phyloP scores from a whole-genome alignment of 805 yeast genomes.

The Candida stauntonica region DNA sequence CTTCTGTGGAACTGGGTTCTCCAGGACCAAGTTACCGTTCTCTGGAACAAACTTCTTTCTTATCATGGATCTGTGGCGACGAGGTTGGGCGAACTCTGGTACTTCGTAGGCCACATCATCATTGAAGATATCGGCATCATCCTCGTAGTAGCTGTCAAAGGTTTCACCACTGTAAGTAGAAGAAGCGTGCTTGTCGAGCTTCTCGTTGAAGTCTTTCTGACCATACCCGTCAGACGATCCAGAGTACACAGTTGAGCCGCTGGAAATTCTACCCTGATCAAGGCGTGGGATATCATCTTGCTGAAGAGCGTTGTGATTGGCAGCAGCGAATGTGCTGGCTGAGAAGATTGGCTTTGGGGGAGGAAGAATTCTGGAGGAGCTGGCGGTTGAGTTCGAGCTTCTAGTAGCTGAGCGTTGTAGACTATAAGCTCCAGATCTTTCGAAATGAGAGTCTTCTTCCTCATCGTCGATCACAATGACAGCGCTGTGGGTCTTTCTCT shows the following conservation, averaged over 20 bases:
- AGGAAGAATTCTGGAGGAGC: constrained; percentile 44
- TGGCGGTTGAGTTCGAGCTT: constrained; percentile 23
- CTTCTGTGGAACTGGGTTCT: constrained; percentile 92
- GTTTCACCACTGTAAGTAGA: constrained; percentile 33
- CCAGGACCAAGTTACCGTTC: constrained; percentile 80
- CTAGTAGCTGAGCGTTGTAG: constrained; percentile 38
- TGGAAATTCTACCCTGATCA: constrained; percentile 28
- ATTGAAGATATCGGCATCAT: constrained; percentile 34
- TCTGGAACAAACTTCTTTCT: constrained; percentile 73
- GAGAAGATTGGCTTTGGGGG: constrained; percentile 66
- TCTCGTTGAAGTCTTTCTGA: constrained; percentile 18
- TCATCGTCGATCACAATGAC: constrained; percentile 43
- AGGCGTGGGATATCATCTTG: constrained; percentile 14
- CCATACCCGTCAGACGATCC: constrained; percentile 14
- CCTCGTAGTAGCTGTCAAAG: constrained; percentile 31
- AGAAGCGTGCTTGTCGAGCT: constrained; percentile 15
- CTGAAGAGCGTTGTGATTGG: constrained; percentile 34
- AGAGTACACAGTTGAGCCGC: constrained; percentile 24
- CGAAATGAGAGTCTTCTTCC: constrained; percentile 30
- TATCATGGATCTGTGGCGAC: constrained; percentile 62
- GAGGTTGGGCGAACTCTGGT: constrained; percentile 38
- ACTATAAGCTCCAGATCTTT: constrained; percentile 8
- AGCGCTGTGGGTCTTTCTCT: constrained; percentile 47
- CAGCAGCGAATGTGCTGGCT: constrained; percentile 59
- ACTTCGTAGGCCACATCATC: constrained; percentile 42